Evolutionary conservation across 2,329 filamentous ascomycete species (phyloP), one percentile per base, ranked within the genome.

Genomic region (Aspergillus eucalypticola): DNA sequence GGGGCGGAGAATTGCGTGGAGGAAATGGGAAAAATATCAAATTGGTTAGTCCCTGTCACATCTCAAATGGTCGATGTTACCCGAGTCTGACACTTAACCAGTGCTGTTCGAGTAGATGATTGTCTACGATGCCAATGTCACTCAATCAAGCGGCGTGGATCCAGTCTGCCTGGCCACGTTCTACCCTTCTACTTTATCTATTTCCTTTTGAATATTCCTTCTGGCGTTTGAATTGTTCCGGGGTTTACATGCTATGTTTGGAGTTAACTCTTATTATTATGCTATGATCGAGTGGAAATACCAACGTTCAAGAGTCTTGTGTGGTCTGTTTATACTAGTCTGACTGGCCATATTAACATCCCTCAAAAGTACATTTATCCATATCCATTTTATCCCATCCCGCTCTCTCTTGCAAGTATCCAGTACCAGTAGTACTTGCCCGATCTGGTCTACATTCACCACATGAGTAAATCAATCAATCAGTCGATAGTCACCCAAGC

Each of bases 21-120:
- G 74, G 74, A 75, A 75, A 72, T 59, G 73, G 74, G 69, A 70
- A 71, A 44, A 42, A 46, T 8, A 59, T 32, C 17, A 71, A 53
- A 65, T 56, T 62, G 60, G 62, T 67, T 10, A 60, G 60, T 46
- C 2, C 19, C 19, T 21, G 19, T 21, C 19, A 21, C 19, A 21
- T 21, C 19, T 3, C 19, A 21, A 21, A 21, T 21, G 19, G 19
- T 21, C 19, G 19, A 21, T 21, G 3, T 21, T 21, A 21, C 19
- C 19, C 19, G 19, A 21, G 19, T 21, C 19, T 21, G 19, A 44
- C 46, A 3, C 25, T 15, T 3, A 35, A 10, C 11, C 19, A 55
- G 42, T 55, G 53, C 35, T 41, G n/a, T 50, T n/a, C 25, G 23
- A 29, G 17, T 50, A 29, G 7, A 19, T 44, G 32, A 44, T 23